These are phyloP conservation scores for Barnettozyma siamensis DNA, from an alignment of 805 yeast genomes.

Conservation along the genomic window DNA sequence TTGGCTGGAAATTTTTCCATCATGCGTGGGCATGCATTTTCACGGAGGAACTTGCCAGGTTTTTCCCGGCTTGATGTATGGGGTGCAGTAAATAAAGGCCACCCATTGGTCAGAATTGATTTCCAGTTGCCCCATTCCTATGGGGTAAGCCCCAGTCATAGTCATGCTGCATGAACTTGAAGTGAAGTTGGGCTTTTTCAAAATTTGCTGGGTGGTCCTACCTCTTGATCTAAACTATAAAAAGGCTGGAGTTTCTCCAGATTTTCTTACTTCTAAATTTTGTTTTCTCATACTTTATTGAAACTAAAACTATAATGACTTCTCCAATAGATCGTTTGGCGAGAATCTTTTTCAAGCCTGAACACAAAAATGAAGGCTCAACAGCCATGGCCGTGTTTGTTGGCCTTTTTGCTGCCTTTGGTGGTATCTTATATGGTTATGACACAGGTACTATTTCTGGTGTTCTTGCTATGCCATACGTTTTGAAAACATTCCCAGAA, in stretches of 20 bases:
- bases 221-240: too few species aligned
- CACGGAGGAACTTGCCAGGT: neutral
- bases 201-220: too few species aligned
- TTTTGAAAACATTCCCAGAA: conserved; percentile 35
- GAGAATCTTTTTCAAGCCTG: conserved; percentile 35
- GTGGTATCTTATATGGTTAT: conserved; percentile 62
- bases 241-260: too few species aligned
- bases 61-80: conserved; percentile 1
- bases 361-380: conserved; percentile 44
- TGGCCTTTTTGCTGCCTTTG: conserved; percentile 61
- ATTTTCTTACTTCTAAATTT: too few species aligned
- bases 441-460: conserved; percentile 68
- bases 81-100: conserved; percentile 1
- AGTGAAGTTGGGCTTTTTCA: too few species aligned
- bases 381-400: conserved; percentile 43
- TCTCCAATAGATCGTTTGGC: conserved; percentile 3
- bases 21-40: neutral
- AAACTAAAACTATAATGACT: neutral
- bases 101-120: neutral
- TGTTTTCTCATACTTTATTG: too few species aligned
- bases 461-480: conserved; percentile 59
- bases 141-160: too few species aligned
- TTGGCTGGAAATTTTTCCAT: neutral
- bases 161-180: too few species aligned
- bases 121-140: too few species aligned